Base-by-base conservation (phyloP, 202 grass and related monocot genomes). In the Panicum virgatum region DNA sequence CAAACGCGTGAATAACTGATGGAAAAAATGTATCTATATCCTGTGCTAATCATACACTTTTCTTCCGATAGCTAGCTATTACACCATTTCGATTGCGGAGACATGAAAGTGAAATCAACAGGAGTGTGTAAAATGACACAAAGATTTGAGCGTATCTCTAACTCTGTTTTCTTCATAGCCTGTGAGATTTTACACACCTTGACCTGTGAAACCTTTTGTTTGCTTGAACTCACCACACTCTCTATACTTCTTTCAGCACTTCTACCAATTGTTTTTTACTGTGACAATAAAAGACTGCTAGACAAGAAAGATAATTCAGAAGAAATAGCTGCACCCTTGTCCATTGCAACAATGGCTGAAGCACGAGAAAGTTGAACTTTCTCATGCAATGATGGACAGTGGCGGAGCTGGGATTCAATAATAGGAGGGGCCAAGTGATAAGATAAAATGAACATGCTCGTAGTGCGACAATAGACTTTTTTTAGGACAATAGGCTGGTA, bases 121-220 rank as follows among this genome's bases (percentile, higher is more conserved):
- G 58, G 40, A 62, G 51, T 76, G 66, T 83, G 88, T 72, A n/a
- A n/a, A 77, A 39, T 34, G 38, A 89, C 34, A 90, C 8, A 10
- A 10, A 85, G 81, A 52, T 19, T 40, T 53, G 42, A 62, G 23
- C 29, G 9, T 75, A 53, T 65, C 79, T 82, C 74, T 72, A 72
- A 37, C 58, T 74, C 62, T 13, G 23, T 50, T 40, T 81, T 42
- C 29, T 76, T 50, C 32, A 71, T 68, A 57, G 18, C 65, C 53
- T 39, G 44, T 71, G 9, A 9, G 54, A 30, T 38, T 47, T 57
- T 40, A 70, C 39, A 68, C 23, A 79, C 74, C 34, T 80, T 57
- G n/a, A n/a, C n/a, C n/a, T n/a, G n/a, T 14, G 89, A 92, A 72
- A 97, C 94, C 61, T 94, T 97, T 81, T 94, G 88, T 88, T 97